These are phyloP conservation scores for Termitomyces sp. DNA, from an alignment of 768 basidiomycete species.

Conservation along the genomic window DNA sequence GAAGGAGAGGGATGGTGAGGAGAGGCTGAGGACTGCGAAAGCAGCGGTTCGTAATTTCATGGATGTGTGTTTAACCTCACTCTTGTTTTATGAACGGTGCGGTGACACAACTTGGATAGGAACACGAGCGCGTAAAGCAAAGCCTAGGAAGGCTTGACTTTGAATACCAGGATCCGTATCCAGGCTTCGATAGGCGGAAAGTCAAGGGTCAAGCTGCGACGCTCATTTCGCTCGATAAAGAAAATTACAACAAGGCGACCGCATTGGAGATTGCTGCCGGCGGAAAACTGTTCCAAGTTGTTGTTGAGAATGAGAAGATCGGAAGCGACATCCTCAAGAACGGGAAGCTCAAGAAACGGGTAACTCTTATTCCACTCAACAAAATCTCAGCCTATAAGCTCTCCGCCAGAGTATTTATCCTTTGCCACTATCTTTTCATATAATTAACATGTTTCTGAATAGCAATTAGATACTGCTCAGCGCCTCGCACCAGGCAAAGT, in stretches of 20 bases:
- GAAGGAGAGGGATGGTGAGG: slow-evolving; percentile 59
- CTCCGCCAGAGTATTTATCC: slow-evolving; percentile 35
- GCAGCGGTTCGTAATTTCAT: slow-evolving; percentile 49
- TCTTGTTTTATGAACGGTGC: slow-evolving; percentile 5
- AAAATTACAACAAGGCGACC: slow-evolving; percentile 75
- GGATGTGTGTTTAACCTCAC: slow-evolving; percentile 48
- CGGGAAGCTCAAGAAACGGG: slow-evolving; percentile 72
- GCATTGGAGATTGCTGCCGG: slow-evolving; percentile 94
- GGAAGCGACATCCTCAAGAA: slow-evolving; percentile 83
- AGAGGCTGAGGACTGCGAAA: slow-evolving; percentile 47
- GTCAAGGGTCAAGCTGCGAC: slow-evolving; percentile 92
- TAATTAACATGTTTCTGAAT: not conserved
- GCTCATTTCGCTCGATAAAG: slow-evolving; percentile 71
- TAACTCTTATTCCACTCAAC: slow-evolving; percentile 91
- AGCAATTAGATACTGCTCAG: slow-evolving; percentile 79
- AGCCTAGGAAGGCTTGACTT: slow-evolving; percentile 75
- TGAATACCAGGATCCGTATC: slow-evolving; percentile 71
- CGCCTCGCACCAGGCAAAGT: slow-evolving; percentile 77
- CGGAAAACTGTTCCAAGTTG: slow-evolving; percentile 86
- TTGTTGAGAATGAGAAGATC: slow-evolving; percentile 87
- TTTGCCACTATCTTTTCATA: not conserved
- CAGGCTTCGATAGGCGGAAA: slow-evolving; percentile 76
- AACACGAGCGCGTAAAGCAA: slow-evolving; percentile 64
- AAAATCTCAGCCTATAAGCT: slow-evolving; percentile 72
- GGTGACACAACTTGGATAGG: slow-evolving; percentile 32